phyloP scores from a whole-genome alignment of 176 grass and related monocot species.

The Avena eriantha region DNA sequence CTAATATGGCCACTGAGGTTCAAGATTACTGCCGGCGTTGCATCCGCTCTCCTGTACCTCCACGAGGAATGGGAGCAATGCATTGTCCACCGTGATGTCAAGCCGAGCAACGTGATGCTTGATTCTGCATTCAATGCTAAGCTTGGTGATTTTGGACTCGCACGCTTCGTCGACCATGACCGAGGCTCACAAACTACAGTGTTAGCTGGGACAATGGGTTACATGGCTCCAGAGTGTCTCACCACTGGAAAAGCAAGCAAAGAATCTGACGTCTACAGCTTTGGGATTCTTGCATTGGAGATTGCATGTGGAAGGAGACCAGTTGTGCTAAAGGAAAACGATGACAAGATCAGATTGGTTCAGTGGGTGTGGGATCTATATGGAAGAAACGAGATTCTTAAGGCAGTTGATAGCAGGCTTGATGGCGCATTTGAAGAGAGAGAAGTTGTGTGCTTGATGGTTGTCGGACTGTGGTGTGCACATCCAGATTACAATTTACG shows the following conservation, averaged over 20 bases:
- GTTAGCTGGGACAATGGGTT: constrained; percentile 73
- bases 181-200: constrained; percentile 65
- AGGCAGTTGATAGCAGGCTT: constrained; percentile 56
- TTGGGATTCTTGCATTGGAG: constrained; percentile 69
- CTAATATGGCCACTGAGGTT: constrained; percentile 54
- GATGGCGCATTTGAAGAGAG: constrained; percentile 48
- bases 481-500: constrained; percentile 61
- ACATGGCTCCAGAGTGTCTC: constrained; percentile 69
- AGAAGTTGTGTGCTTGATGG: constrained; percentile 56
- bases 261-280: constrained; percentile 76
- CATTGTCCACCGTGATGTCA: constrained; percentile 68
- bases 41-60: constrained; percentile 68
- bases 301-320: constrained; percentile 62
- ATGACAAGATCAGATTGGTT: constrained; percentile 50
- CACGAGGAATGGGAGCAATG: constrained; percentile 84
- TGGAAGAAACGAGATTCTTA: constrained; percentile 55
- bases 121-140: constrained; percentile 70
- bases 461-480: constrained; percentile 69
- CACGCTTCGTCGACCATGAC: constrained; percentile 68
- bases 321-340: constrained; percentile 54
- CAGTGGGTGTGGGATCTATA: constrained; percentile 74
- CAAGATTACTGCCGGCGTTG: constrained; percentile 57
- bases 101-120: constrained; percentile 81
- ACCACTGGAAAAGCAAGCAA: constrained; percentile 72
- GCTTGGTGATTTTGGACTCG: constrained; percentile 79